Percentiles rank a stretch among this genome's conserved stretches.
These are phyloP conservation scores for Monilinia fructigena DNA, from an alignment of 2,329 filamentous ascomycete species.

Conservation along the genomic window DNA sequence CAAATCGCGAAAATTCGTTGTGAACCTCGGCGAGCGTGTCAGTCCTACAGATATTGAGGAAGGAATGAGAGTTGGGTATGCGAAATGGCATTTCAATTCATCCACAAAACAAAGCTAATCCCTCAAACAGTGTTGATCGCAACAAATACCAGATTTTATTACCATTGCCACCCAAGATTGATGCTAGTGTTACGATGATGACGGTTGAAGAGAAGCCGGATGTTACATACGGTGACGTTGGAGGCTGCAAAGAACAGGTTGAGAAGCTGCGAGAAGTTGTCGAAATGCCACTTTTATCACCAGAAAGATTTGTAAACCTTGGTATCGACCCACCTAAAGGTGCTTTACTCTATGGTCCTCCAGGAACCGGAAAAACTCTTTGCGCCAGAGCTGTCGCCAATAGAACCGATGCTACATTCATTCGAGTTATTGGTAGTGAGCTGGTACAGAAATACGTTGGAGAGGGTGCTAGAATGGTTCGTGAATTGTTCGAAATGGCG, in stretches of 20 bases:
- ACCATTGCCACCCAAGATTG: constrained; percentile 95
- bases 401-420: constrained; percentile 96
- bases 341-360: constrained; percentile 91
- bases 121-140: constrained; percentile 68
- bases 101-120: constrained; percentile 29
- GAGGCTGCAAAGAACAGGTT: constrained; percentile 98
- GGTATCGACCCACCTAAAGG: constrained; percentile 98
- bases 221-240: constrained; percentile 97
- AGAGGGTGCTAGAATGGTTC: constrained; percentile 96
- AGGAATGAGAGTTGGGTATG: constrained; percentile 90
- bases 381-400: constrained; percentile 97
- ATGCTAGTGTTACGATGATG: constrained; percentile 99
- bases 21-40: constrained; percentile 94
- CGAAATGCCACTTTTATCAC: constrained; percentile 94
- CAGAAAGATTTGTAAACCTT: constrained; percentile 96
- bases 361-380: constrained; percentile 98
- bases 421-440: constrained; percentile 96
- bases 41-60: constrained; percentile 99
- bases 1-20: constrained; percentile 99
- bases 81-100: constrained; percentile 25
- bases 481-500: constrained; percentile 98
- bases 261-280: constrained; percentile 98
- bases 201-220: constrained; percentile 99
- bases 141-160: constrained; percentile 99
- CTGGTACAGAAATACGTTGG: constrained; percentile 99